Conservation (phyloP, 371 early-diverging fungal species). For the Dinochytrium kinnereticum region DNA sequence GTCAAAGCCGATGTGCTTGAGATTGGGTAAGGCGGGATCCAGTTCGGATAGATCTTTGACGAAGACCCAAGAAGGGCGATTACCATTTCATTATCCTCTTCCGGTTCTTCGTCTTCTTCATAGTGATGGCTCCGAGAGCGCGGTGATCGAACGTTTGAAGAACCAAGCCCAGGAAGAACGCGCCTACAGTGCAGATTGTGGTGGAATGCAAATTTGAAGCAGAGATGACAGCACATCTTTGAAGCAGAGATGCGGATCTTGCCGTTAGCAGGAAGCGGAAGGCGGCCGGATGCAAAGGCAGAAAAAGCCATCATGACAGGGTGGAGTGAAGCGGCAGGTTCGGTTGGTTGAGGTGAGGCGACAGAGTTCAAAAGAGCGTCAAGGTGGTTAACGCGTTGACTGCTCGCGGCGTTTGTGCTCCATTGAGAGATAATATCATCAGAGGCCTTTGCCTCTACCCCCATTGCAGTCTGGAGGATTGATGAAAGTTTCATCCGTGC, state of each 20-base stretch:
- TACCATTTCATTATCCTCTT: background rate
- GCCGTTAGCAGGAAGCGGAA: constrained; percentile 5
- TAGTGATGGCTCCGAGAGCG: too few relatives aligned
- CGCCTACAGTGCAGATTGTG: background rate
- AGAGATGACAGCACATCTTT: constrained; percentile 2
- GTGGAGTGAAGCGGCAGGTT: background rate
- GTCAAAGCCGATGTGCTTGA: background rate
- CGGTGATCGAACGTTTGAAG: too few relatives aligned
- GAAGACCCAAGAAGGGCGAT: background rate
- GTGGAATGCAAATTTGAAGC: background rate
- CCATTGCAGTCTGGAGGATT: background rate
- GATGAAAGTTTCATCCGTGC: background rate
- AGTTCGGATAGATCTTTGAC: background rate
- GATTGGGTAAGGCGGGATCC: background rate
- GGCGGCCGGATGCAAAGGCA: background rate
- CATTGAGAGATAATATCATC: background rate
- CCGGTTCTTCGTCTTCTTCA: too few relatives aligned
- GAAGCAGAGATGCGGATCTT: background rate
- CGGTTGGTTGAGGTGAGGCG: background rate
- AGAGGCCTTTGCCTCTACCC: background rate
- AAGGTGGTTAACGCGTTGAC: background rate
- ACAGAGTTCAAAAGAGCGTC: background rate
- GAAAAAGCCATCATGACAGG: constrained; percentile 6
- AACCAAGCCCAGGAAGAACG: background rate
- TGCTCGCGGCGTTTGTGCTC: background rate